Conservation (phyloP, 2,329 filamentous ascomycete species). For the Dendryphion nanum region DNA sequence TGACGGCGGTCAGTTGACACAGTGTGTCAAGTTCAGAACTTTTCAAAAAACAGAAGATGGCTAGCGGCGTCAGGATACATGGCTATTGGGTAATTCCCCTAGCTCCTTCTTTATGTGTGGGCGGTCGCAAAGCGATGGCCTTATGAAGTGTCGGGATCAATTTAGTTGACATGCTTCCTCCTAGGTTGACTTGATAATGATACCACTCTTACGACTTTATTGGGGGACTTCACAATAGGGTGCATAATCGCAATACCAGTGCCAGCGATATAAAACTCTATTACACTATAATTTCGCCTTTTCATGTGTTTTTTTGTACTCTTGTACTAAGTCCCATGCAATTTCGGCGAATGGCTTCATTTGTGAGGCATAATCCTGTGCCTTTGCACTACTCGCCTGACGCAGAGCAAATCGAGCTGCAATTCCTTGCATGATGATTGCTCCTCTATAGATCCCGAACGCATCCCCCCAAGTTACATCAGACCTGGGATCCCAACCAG, state of each 20-base stretch:
- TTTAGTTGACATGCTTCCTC: background rate
- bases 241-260: background rate
- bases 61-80: background rate
- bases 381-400: slow-evolving; percentile 86
- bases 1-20: background rate
- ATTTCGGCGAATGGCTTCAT: slow-evolving; percentile 72
- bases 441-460: slow-evolving; percentile 59
- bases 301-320: slow-evolving; percentile 42
- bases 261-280: background rate
- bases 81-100: background rate
- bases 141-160: background rate
- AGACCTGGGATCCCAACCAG: slow-evolving; percentile 67
- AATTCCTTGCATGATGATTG: slow-evolving; percentile 81
- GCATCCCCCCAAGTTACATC: slow-evolving; percentile 64
- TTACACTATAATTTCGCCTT: slow-evolving; percentile 36
- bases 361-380: slow-evolving; percentile 67
- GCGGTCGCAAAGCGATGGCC: background rate
- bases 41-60: background rate
- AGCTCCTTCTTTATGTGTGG: background rate
- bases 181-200: background rate
- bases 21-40: background rate
- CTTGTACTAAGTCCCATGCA: slow-evolving; percentile 71
- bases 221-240: background rate
- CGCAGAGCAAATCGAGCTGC: slow-evolving; percentile 79
- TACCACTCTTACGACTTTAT: background rate